Conservation (phyloP, 805 yeast species). For the Torulaspora maleeae region DNA sequence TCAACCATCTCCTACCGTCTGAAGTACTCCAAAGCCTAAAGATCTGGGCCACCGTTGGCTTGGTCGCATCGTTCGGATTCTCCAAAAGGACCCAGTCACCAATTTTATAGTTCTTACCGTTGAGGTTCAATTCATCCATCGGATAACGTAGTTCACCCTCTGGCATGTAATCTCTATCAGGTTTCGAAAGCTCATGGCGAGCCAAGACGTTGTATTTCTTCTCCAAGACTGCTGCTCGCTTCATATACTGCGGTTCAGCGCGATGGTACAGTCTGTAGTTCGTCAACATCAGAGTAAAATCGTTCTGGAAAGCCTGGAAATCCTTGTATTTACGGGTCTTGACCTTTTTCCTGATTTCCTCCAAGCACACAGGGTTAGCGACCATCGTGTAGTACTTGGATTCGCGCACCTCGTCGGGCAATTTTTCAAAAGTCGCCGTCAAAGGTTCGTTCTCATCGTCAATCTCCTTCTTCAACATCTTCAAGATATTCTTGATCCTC, state of each 20-base stretch:
- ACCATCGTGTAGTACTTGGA: constrained; percentile 46
- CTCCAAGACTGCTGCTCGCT: constrained; percentile 63
- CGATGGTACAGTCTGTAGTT: constrained; percentile 67
- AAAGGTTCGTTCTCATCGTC: constrained; percentile 48
- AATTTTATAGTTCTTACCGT: constrained; percentile 69
- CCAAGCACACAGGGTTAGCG: constrained; percentile 58
- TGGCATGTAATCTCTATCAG: constrained; percentile 70
- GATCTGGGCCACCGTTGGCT: constrained; percentile 91
- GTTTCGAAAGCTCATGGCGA: constrained; percentile 69
- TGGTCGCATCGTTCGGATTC: constrained; percentile 81
- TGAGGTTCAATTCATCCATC: constrained; percentile 66
- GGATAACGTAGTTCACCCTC: constrained; percentile 67
- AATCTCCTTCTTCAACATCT: constrained; percentile 70
- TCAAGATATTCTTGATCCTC: constrained; percentile 79
- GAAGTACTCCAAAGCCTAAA: constrained; percentile 84
- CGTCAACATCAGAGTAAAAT: constrained; percentile 66
- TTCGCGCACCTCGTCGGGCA: constrained; percentile 61
- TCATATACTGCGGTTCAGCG: constrained; percentile 51
- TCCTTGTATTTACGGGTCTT: constrained; percentile 76
- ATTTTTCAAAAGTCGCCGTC: constrained; percentile 67
- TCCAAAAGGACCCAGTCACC: constrained; percentile 93
- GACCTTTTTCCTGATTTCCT: constrained; percentile 73
- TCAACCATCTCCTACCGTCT: constrained; percentile 81
- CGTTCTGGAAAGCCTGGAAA: constrained; percentile 72
- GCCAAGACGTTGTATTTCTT: constrained; percentile 51